Conservation (phyloP, 2,329 filamentous ascomycete genomes). For the Didymella segeticola region DNA sequence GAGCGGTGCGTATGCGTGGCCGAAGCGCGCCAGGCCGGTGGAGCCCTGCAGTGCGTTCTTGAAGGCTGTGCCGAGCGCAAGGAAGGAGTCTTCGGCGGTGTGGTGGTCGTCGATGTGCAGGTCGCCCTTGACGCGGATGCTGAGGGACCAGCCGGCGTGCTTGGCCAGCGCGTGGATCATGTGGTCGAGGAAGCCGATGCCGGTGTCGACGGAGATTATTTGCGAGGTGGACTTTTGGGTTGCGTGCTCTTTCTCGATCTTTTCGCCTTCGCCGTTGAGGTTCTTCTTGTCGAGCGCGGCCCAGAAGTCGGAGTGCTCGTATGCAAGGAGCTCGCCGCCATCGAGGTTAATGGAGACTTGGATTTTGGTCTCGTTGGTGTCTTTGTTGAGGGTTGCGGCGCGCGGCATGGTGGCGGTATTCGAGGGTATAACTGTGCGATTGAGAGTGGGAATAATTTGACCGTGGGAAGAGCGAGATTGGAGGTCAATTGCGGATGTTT, state of each 20-base stretch:
- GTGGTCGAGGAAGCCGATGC: constrained; percentile 97
- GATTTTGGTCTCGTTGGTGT: constrained; percentile 99
- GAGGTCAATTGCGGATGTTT: constrained; percentile 9
- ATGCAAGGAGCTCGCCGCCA: constrained; percentile 71
- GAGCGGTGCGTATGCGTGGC: constrained; percentile 88
- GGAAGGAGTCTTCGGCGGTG: constrained; percentile 93
- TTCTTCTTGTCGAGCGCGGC: constrained; percentile 55
- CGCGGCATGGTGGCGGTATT: constrained; percentile 55
- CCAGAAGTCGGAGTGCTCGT: constrained; percentile 52
- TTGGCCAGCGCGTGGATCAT: constrained; percentile 98
- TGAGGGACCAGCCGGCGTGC: constrained; percentile 92
- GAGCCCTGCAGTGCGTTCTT: constrained; percentile 78
- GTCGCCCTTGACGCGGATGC: constrained; percentile 83
- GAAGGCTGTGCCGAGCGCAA: constrained; percentile 88
- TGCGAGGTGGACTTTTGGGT: constrained; percentile 84
- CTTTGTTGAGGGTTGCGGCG: constrained; percentile 79
- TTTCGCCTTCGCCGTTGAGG: constrained; percentile 40
- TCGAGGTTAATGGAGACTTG: constrained; percentile 91
- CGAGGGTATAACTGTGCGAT: not conserved
- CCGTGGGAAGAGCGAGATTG: not conserved
- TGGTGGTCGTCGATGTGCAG: constrained; percentile 98
- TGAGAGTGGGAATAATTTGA: not conserved
- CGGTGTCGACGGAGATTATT: constrained; percentile 85
- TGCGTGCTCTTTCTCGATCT: constrained; percentile 70
- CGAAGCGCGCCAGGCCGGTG: constrained; percentile 86